Evolutionary conservation across 495 filamentous ascomycete genomes (phyloP).

Genomic region (Ascodesmis nigricans): DNA sequence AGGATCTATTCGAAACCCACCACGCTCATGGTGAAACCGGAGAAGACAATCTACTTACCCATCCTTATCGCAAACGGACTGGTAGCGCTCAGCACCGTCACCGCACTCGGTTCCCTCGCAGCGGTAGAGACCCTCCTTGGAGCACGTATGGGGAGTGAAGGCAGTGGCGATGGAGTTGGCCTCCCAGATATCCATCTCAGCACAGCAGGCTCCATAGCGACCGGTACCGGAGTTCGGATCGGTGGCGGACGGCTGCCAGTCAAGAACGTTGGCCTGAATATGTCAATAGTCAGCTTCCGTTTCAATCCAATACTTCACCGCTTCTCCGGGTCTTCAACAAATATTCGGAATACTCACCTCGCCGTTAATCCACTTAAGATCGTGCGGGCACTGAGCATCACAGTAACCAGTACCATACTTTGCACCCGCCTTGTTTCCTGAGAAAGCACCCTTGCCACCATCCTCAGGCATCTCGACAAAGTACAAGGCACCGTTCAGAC

Average conservation of each 20-base stretch:
- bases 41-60: no score
- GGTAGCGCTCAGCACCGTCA: slow-evolving; percentile 24
- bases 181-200: slow-evolving; percentile 51
- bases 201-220: slow-evolving; percentile 42
- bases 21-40: no score
- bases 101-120: slow-evolving; percentile 34
- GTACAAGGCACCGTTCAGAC: slow-evolving; percentile 52
- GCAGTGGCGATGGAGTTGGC: slow-evolving; percentile 39
- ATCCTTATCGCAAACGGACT: slow-evolving; percentile 36
- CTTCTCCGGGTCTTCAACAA: background rate
- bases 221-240: slow-evolving; percentile 35
- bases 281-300: background rate
- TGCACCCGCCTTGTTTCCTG: slow-evolving; percentile 43
- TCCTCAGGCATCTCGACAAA: slow-evolving; percentile 41
- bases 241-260: slow-evolving; percentile 30
- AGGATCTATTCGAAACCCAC: no score
- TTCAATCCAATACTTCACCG: background rate
- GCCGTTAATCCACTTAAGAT: slow-evolving; percentile 50
- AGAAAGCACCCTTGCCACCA: slow-evolving; percentile 32
- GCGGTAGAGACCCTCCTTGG: slow-evolving; percentile 28
- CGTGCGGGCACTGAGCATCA: slow-evolving; percentile 46
- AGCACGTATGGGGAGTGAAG: slow-evolving; percentile 43
- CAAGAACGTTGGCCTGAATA: slow-evolving; percentile 31
- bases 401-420: slow-evolving; percentile 58
- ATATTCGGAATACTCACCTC: slow-evolving; percentile 21